Evolutionary conservation across 805 yeast genomes (phyloP).

Genomic region (Spathaspora gorwiae): DNA sequence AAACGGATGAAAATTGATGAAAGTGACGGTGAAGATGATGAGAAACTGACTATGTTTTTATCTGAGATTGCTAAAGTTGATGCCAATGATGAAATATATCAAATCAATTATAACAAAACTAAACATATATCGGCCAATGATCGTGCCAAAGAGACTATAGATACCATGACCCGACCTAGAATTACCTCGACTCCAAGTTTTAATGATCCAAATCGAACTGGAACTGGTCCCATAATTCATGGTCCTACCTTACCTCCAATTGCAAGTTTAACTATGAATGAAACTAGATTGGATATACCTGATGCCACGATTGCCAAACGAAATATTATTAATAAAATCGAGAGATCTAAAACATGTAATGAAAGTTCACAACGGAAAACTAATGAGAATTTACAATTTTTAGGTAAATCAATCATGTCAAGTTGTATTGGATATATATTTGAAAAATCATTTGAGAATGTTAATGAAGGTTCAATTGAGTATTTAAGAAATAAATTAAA

Average conservation of each 20-base stretch:
- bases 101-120: slow-evolving; percentile 29
- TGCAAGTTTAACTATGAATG: slow-evolving; percentile 2
- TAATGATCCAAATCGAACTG: not conserved
- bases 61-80: slow-evolving; percentile 32
- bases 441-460: slow-evolving; percentile 56
- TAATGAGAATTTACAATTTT: slow-evolving; percentile 45
- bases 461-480: slow-evolving; percentile 51
- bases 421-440: slow-evolving; percentile 58
- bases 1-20: slow-evolving; percentile 3
- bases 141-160: slow-evolving; percentile 44
- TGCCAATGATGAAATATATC: slow-evolving; percentile 32
- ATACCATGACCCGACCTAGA: slow-evolving; percentile 42
- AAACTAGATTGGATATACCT: slow-evolving; percentile 1
- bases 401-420: slow-evolving; percentile 55
- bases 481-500: slow-evolving; percentile 45
- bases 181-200: slow-evolving; percentile 1
- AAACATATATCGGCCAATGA: slow-evolving; percentile 28
- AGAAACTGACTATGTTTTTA: slow-evolving; percentile 16
- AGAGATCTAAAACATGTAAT: slow-evolving; percentile 59
- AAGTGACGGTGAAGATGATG: slow-evolving; percentile 4
- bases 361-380: slow-evolving; percentile 32
- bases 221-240: not conserved
- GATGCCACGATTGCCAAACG: slow-evolving; percentile 8
- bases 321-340: slow-evolving; percentile 36
- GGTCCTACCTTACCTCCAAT: slow-evolving; percentile 6